Evolutionary conservation across 2,329 filamentous ascomycete species (phyloP), one percentile per base, ranked within the genome.

Genomic region (Ophiostoma ulmi): DNA sequence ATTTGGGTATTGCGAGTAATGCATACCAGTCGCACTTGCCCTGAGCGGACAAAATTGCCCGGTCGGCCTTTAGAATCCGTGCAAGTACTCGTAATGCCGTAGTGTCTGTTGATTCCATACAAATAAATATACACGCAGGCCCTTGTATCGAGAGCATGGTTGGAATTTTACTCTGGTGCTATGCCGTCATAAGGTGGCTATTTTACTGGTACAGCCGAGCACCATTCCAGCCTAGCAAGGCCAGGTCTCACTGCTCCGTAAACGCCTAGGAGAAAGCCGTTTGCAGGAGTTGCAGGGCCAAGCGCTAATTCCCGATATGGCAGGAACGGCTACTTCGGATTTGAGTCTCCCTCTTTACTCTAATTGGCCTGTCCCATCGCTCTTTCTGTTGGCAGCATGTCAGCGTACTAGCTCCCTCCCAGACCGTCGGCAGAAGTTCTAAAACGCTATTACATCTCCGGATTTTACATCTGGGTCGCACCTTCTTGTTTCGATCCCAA

Each of bases 211-310:
- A 48, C 14, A 48, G 44, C 44, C 17, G 44, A 20, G 39, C 39
- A 55, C n/a, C 8, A 58, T 58, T 58, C 52, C 52, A 58, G 52
- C 52, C 52, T 22, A 58, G n/a, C 52, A 58, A 58, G 52, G 52
- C 52, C 52, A 26, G 52, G n/a, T 55, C 20, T 55, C 48, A 22
- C 52, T 58, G 7, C 52, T 58, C 10, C 14, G 11, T 44, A 13
- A 44, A 44, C 11, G 7, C 39, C 52, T 58, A 55, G 52, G 52
- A 58, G 22, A 58, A 58, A 58, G 52, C 52, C 14, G 11, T 58
- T 26, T 26, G 52, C 52, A 58, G n/a, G 52, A 26, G n/a, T 13
- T 11, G 8, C 52, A 58, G 52, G 52, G 52, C 52, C 52, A n/a
- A 58, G 20, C 52, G 52, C 52, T 58, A 58, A 13, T 58, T 26